Evolutionary conservation across 805 yeast species (phyloP).

Genomic region (Suhomyces kilbournensis): DNA sequence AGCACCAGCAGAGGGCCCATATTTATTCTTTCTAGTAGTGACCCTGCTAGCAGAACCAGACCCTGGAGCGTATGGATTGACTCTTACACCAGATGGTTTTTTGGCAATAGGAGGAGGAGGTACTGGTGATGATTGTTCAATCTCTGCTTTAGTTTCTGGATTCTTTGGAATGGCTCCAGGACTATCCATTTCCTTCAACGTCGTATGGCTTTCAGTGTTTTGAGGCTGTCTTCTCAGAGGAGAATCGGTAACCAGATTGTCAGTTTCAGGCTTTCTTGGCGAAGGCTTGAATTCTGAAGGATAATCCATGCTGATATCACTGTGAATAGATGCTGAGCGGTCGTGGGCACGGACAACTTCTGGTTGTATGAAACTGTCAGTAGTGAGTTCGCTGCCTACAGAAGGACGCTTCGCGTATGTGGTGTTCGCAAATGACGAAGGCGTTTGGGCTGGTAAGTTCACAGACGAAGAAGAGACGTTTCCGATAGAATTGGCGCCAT

Average conservation of each 20-base stretch:
- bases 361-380: slow-evolving; percentile 16
- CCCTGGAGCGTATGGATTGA: slow-evolving; percentile 40
- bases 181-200: neutral
- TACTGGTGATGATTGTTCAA: neutral
- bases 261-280: slow-evolving; percentile 3
- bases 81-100: slow-evolving; percentile 6
- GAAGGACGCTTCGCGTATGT: slow-evolving; percentile 18
- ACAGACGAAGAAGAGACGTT: slow-evolving; percentile 19
- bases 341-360: slow-evolving; percentile 13
- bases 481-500: slow-evolving; percentile 8
- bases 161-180: neutral
- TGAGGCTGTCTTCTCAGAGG: neutral
- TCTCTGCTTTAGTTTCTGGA: neutral
- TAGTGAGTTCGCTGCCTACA: slow-evolving; percentile 17
- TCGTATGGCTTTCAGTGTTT: neutral
- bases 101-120: slow-evolving; percentile 13
- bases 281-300: slow-evolving; percentile 24
- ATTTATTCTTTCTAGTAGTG: slow-evolving; percentile 18
- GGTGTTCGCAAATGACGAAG: slow-evolving; percentile 4
- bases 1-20: slow-evolving; percentile 23
- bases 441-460: slow-evolving; percentile 9
- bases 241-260: neutral
- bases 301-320: slow-evolving; percentile 31
- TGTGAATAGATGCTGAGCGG: slow-evolving; percentile 29
- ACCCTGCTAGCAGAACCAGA: slow-evolving; percentile 8